A percentile compares a stretch with the other conserved stretches of the same genome.
These are phyloP conservation scores for Gomphus bonarii DNA, from an alignment of 1,284 basidiomycete genomes.

Conservation along the genomic window DNA sequence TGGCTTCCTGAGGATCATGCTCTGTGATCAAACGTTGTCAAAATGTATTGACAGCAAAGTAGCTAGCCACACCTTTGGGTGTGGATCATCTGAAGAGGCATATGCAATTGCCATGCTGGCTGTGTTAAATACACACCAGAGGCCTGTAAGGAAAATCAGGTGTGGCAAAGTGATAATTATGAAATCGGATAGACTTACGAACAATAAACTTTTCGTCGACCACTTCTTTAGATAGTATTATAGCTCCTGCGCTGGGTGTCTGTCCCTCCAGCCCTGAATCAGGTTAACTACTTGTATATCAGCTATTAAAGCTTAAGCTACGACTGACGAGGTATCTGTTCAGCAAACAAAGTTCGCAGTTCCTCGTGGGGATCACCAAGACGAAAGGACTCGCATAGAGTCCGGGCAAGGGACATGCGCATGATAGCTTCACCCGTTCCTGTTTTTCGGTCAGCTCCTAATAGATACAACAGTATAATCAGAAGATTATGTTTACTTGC, in stretches of 20 bases:
- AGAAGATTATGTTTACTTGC: conserved; percentile 21
- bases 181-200: neutral
- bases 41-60: neutral
- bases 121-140: conserved; percentile 79
- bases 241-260: conserved; percentile 27
- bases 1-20: neutral
- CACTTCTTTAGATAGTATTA: conserved; percentile 37
- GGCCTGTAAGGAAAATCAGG: conserved; percentile 27
- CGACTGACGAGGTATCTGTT: conserved; percentile 19
- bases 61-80: conserved; percentile 39
- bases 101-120: conserved; percentile 69
- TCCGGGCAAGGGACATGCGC: conserved; percentile 25
- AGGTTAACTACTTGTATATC: conserved; percentile 9
- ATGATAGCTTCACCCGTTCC: conserved; percentile 35
- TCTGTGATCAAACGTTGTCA: neutral
- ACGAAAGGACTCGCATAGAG: conserved; percentile 22
- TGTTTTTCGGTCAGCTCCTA: conserved; percentile 13
- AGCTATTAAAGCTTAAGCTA: neutral
- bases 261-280: conserved; percentile 17
- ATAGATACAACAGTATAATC: neutral
- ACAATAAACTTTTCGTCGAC: conserved; percentile 15
- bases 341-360: conserved; percentile 22
- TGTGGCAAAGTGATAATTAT: neutral
- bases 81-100: conserved; percentile 37
- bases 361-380: conserved; percentile 16